Base-by-base conservation (phyloP, 2,329 filamentous ascomycete species). In the Neoscytalidium dimidiatum region DNA sequence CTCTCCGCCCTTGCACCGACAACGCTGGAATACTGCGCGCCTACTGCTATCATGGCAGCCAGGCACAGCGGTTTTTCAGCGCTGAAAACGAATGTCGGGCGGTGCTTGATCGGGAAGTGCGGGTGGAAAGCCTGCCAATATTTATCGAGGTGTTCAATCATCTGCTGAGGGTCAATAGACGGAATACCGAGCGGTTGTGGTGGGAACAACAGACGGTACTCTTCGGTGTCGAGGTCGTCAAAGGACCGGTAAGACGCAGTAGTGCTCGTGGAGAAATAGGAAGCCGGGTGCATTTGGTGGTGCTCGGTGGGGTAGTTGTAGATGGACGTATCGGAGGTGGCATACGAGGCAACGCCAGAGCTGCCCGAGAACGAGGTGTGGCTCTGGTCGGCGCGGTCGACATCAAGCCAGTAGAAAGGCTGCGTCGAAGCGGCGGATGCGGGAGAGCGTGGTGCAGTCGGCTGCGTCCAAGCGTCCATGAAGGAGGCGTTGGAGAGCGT, bases 91-190 rank as follows among this genome's bases (percentile, higher is more conserved):
- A 78, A 78, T 56, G 78, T 76, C 70, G 76, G 71, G 70, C 72
- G 76, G 73, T 82, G 79, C 66, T 82, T 66, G 65, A 82, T 65
- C 64, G 81, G 79, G 72, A 78, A 81, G 68, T 74, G 68, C 68
- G 80, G 77, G 72, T 82, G 79, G 69, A 81, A 77, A 68, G 74
- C 72, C 67, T 73, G 76, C 80, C 80, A 82, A 73, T 78, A 83
- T 69, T 77, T 75, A 66, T 78, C 73, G 67, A 82, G 73, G 74
- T 78, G 80, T 67, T 78, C 73, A 71, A 71, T 72, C 75, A 75
- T 77, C 63, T 65, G 63, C 8, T 41, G 46, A 51, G 53, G 63
- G 63, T 65, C 63, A 65, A 65, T 65, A 61, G 33, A 26, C 35
- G 53, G 63, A 44, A 61, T 65, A 76, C 74, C 75, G 70, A 76